Percentiles rank a stretch among this genome's conserved stretches.
phyloP scores from a whole-genome alignment of 352 stramenopile species.

The Globisporangium cylindrosporum region DNA sequence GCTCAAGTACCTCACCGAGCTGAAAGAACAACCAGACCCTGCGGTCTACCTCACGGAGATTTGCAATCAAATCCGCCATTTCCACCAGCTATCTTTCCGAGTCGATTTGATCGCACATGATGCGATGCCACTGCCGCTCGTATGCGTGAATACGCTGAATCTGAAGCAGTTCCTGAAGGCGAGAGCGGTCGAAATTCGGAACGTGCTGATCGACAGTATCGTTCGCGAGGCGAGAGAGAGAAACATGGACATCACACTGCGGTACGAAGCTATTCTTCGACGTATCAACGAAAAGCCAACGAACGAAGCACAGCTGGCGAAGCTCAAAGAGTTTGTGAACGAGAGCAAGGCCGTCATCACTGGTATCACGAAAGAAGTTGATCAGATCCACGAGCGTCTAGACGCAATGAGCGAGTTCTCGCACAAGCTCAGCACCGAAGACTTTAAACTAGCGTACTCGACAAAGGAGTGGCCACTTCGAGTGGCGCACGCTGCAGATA shows the following conservation, averaged over 20 bases:
- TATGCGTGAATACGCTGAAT: constrained; percentile 64
- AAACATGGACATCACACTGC: constrained; percentile 86
- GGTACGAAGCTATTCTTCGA: constrained; percentile 86
- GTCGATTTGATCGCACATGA: constrained; percentile 76
- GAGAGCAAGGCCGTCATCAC: constrained; percentile 78
- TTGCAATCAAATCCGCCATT: constrained; percentile 67
- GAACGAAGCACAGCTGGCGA: constrained; percentile 90
- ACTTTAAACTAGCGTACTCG: constrained; percentile 86
- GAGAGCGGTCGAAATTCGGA: constrained; percentile 63
- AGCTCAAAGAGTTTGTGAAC: constrained; percentile 87
- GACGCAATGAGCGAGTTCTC: constrained; percentile 79
- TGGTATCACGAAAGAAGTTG: constrained; percentile 74
- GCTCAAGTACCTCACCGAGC: constrained; percentile 61
- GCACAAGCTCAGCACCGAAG: constrained; percentile 83
- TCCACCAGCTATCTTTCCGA: constrained; percentile 62
- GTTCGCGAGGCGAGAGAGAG: constrained; percentile 70
- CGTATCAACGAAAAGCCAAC: constrained; percentile 90
- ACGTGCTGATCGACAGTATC: constrained; percentile 82
- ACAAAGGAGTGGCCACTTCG: constrained; percentile 88
- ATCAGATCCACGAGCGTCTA: constrained; percentile 69
- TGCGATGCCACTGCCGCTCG: constrained; percentile 68
- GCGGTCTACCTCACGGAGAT: constrained; percentile 42
- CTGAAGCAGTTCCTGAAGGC: constrained; percentile 74
- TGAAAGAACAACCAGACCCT: constrained; percentile 26
- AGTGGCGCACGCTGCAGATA: constrained; percentile 76